Conservation (phyloP, 768 basidiomycete species). For the Hirschioporus abietinus region DNA sequence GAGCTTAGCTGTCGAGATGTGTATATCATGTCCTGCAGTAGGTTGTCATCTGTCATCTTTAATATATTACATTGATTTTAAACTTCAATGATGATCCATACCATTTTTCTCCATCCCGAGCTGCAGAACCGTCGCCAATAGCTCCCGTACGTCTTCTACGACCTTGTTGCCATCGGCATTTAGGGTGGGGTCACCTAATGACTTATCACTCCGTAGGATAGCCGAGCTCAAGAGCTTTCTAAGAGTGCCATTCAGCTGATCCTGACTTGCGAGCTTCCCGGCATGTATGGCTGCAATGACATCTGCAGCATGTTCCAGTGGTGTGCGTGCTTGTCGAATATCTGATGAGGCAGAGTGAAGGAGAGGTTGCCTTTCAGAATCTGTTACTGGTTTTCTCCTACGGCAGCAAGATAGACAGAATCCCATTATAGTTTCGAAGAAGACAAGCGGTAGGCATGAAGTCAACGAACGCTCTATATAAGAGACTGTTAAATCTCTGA, state of each 20-base stretch:
- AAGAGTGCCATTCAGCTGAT: slow-evolving; percentile 15
- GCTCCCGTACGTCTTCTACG: slow-evolving; percentile 9
- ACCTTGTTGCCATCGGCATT: slow-evolving; percentile 8
- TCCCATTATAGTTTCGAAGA: slow-evolving; percentile 12
- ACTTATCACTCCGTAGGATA: slow-evolving; percentile 6
- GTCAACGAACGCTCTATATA: not conserved
- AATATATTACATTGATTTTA: not conserved
- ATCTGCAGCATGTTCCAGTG: slow-evolving; percentile 18
- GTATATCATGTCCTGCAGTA: slow-evolving; percentile 20
- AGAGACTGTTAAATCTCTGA: not conserved
- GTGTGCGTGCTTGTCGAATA: slow-evolving; percentile 11
- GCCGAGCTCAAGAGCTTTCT: slow-evolving; percentile 15
- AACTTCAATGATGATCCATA: slow-evolving; percentile 7
- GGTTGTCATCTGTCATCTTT: slow-evolving; percentile 17
- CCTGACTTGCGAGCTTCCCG: slow-evolving; percentile 23
- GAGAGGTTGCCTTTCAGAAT: slow-evolving; percentile 16
- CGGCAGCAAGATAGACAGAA: slow-evolving; percentile 19
- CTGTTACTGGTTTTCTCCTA: slow-evolving; percentile 4
- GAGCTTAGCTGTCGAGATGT: slow-evolving; percentile 10
- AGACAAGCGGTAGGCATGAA: not conserved
- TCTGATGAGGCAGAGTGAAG: slow-evolving; percentile 4
- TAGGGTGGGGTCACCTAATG: slow-evolving; percentile 7
- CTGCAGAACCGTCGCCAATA: slow-evolving; percentile 14
- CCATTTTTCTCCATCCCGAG: slow-evolving; percentile 24
- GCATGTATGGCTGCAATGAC: slow-evolving; percentile 18